phyloP scores from a whole-genome alignment of 2,329 filamentous ascomycete species.

The Herpotrichia juniperi region DNA sequence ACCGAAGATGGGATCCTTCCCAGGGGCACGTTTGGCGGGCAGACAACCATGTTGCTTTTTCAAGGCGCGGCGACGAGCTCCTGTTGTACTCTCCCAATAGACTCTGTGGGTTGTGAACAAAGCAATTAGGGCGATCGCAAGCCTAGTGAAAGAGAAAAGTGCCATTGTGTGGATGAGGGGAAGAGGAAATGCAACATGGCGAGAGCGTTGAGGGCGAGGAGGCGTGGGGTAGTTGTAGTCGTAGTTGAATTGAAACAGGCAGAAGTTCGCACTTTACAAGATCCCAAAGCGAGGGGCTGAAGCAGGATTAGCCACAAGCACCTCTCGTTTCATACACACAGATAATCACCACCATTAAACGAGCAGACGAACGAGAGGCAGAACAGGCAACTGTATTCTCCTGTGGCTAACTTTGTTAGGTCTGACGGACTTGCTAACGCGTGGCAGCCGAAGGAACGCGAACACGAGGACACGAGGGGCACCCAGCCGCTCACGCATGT shows the following conservation, averaged over 20 bases:
- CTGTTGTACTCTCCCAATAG: constrained; percentile 35
- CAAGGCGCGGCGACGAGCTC: constrained; percentile 37
- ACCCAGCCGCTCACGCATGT: no score
- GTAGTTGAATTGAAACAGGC: constrained; percentile 4
- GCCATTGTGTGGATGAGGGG: constrained; percentile 16
- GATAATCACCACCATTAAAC: neutral
- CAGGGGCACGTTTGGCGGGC: constrained; percentile 47
- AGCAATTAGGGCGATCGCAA: constrained; percentile 14
- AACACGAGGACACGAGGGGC: no score
- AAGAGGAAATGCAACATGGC: neutral
- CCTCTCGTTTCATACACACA: no score
- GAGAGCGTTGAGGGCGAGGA: neutral
- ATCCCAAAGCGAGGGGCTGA: neutral
- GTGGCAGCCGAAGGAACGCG: no score
- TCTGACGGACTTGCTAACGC: no score
- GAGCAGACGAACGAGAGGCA: constrained; percentile 1
- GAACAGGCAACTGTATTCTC: neutral
- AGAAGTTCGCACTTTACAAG: neutral
- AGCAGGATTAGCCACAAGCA: no score
- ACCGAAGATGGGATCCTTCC: constrained; percentile 56
- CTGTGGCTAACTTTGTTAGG: neutral
- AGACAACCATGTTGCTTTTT: constrained; percentile 52
- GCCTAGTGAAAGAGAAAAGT: constrained; percentile 17
- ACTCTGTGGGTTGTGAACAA: constrained; percentile 20
- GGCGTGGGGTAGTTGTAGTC: neutral